Base-by-base conservation (phyloP, 208 protist species). In the Tetramitus jugosus region DNA sequence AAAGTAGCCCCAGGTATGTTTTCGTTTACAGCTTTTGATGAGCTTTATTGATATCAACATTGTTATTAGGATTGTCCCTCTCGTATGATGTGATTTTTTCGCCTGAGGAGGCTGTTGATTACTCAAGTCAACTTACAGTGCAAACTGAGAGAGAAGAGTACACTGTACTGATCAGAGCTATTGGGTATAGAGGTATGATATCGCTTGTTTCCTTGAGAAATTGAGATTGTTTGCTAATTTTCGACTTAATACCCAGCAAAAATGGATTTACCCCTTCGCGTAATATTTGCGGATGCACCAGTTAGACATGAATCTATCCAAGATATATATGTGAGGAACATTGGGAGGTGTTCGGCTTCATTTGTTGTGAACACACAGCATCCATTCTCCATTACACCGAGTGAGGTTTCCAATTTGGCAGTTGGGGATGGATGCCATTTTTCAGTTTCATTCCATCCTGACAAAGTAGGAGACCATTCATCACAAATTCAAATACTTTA, bases 251-350 rank as follows among this genome's bases (percentile, higher is more conserved):
- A n/a, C n/a, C n/a, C n/a, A n/a, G n/a, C n/a, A n/a, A n/a, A n/a
- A n/a, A n/a, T n/a, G n/a, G 87, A 91, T n/a, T 83, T 97, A 45
- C 93, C 94, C 0, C 46, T 80, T 1, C 76, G 77, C 20, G 79
- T 96, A 35, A 71, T 78, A 23, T 85, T 96, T 39, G 80, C 82
- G 10, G 81, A 81, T 10, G 86, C 84, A 40, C 92, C 93, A 10
- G 88, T 95, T 42, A 92, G 90, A 61, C 82, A 88, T 14, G 79
- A 74, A 17, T 85, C 80, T 31, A 76, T 42, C 23, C 88, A 89
- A 60, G 86, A 91, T 4, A 69, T 97, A 10, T 92, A 96, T 78
- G 79, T 97, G n/a, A 89, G 92, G 42, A 97, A 96, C 83, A 80
- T 79, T 23, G 91, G 88, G 35, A 69, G 72, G 4, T 79, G 80